phyloP scores from a whole-genome alignment of 1,139 yeast species.

The Hansenula lynferdii region DNA sequence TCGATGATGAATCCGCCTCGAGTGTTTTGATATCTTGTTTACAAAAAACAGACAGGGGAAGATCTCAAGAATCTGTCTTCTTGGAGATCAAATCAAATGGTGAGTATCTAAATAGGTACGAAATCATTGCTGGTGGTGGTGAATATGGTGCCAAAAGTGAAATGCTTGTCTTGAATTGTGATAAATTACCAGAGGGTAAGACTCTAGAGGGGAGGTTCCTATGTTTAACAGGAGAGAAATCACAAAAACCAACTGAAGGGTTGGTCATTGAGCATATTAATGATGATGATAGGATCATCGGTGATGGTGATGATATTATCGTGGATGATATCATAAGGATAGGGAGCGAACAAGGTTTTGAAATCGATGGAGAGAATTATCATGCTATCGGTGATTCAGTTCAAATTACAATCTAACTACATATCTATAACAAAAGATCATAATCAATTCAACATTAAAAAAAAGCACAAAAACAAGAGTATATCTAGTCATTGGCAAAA shows the following conservation, averaged over 20 bases:
- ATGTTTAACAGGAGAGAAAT: neutral
- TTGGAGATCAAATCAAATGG: neutral
- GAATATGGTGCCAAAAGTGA: slow-evolving; percentile 1
- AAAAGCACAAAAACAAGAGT: too few species aligned
- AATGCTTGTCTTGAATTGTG: neutral
- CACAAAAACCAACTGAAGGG: neutral
- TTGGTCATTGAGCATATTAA: neutral
- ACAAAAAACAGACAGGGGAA: neutral
- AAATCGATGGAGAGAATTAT: too few species aligned
- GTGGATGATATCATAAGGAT: too few species aligned
- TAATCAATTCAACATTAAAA: too few species aligned
- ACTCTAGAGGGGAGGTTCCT: neutral
- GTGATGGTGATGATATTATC: too few species aligned
- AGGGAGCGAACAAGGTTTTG: too few species aligned
- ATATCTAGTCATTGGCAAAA: too few species aligned
- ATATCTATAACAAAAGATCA: too few species aligned
- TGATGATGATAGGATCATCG: neutral
- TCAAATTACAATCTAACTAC: too few species aligned
- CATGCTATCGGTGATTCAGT: too few species aligned
- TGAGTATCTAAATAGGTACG: neutral
- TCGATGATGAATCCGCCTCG: neutral
- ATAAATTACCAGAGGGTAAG: neutral
- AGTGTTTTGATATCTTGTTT: neutral
- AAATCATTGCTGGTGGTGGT: slow-evolving; percentile 1
- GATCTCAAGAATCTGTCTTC: neutral